Conservation (phyloP, 2,329 filamentous ascomycete genomes). For the Gaeumannomyces sp. region DNA sequence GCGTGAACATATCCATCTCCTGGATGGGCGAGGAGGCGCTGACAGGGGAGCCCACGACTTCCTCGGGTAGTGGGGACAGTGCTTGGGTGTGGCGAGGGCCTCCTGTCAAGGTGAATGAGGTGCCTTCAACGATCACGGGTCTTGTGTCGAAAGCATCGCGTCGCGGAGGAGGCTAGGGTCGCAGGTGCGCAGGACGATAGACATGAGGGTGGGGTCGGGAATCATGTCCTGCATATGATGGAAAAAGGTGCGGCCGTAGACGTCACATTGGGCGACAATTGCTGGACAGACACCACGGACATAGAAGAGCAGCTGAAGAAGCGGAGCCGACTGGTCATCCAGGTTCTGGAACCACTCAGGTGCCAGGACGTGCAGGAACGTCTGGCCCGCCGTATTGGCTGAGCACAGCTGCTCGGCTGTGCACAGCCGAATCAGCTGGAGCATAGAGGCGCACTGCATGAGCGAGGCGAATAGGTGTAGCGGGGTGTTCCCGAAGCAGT, state of each 20-base stretch:
- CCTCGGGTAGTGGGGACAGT: constrained; percentile 15
- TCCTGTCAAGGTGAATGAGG: constrained; percentile 11
- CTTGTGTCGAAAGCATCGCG: constrained; percentile 44
- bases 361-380: constrained; percentile 40
- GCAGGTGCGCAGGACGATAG: constrained; percentile 29
- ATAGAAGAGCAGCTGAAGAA: constrained; percentile 22
- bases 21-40: background rate
- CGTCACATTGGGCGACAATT: constrained; percentile 26
- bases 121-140: constrained; percentile 18
- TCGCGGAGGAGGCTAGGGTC: constrained; percentile 26
- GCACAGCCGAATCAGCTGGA: constrained; percentile 23
- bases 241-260: constrained; percentile 47
- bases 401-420: constrained; percentile 19
- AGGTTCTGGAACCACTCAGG: constrained; percentile 27
- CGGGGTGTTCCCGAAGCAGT: constrained; percentile 42
- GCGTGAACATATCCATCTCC: constrained; percentile 2
- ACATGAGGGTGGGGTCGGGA: constrained; percentile 22
- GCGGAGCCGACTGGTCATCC: constrained; percentile 17
- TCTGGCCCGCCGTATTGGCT: constrained; percentile 41
- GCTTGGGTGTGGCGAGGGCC: background rate
- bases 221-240: constrained; percentile 34
- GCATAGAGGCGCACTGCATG: constrained; percentile 20
- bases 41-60: constrained; percentile 10
- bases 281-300: constrained; percentile 19
- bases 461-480: constrained; percentile 40